These are phyloP conservation scores for Stevia rebaudiana DNA, from an alignment of 140 eudicot genomes.

Conservation along the genomic window DNA sequence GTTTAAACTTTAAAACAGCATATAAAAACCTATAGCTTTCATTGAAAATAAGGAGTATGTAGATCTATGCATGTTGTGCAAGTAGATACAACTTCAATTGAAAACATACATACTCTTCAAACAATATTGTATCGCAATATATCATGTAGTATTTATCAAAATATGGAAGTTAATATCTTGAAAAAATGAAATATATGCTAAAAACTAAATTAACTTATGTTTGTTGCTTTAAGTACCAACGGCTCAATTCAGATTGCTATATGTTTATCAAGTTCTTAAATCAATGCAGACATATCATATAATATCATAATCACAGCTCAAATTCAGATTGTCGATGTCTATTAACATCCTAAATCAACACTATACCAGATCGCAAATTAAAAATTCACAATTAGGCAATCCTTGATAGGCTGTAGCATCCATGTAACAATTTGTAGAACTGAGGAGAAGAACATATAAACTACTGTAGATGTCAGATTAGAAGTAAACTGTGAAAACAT, in stretches of 20 bases:
- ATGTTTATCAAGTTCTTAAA: too few relatives aligned
- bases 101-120: conserved; percentile 7
- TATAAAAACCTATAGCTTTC: conserved; percentile 8
- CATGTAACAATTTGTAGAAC: not conserved
- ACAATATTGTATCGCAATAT: conserved; percentile 9
- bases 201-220: conserved; percentile 1
- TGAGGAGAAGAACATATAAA: not conserved
- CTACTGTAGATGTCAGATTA: not conserved
- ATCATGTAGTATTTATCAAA: conserved; percentile 7
- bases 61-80: conserved; percentile 11
- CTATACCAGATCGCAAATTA: conserved; percentile 6
- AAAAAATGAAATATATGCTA: conserved; percentile 6
- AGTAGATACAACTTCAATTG: conserved; percentile 1
- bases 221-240: not conserved
- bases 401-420: conserved; percentile 9
- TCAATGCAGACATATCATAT: too few relatives aligned
- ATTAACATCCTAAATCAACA: conserved; percentile 3
- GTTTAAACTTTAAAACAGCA: conserved; percentile 17
- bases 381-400: not conserved
- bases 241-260: too few relatives aligned
- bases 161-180: conserved; percentile 12
- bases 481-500: conserved; percentile 9
- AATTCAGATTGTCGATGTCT: not conserved
- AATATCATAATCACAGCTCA: conserved; percentile 9
- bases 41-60: conserved; percentile 6